These are phyloP conservation scores for Rhodotorula paludigena DNA, from an alignment of 768 basidiomycete genomes.

Conservation along the genomic window DNA sequence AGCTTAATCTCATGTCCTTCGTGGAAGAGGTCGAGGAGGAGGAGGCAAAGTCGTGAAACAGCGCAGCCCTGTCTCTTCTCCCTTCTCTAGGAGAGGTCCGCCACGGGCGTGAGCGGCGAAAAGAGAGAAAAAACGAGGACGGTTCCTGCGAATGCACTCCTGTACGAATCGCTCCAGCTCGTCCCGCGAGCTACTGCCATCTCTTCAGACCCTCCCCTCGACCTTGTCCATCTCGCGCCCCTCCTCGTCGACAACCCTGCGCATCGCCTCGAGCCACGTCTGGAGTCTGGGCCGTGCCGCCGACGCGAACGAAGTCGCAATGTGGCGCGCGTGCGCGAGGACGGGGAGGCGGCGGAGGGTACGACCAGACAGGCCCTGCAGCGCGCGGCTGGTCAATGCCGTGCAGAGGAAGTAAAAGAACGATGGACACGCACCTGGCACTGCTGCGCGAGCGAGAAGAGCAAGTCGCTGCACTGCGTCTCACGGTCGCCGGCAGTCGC, in stretches of 20 bases:
- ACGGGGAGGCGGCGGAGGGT: slow-evolving; percentile 89
- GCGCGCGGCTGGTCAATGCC: background rate
- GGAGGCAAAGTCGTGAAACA: too few species aligned
- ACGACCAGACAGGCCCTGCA: slow-evolving; percentile 83
- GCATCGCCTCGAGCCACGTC: slow-evolving; percentile 80
- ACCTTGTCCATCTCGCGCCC: slow-evolving; percentile 44
- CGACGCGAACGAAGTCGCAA: slow-evolving; percentile 48
- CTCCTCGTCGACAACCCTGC: slow-evolving; percentile 59
- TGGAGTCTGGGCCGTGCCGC: slow-evolving; percentile 49
- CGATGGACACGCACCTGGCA: slow-evolving; percentile 63
- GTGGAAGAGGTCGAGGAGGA: too few species aligned
- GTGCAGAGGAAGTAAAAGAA: background rate
- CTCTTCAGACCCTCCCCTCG: slow-evolving; percentile 11
- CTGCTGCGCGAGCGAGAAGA: slow-evolving; percentile 57
- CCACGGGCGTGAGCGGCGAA: too few species aligned
- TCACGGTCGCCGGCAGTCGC: slow-evolving; percentile 13
- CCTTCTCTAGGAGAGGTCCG: too few species aligned
- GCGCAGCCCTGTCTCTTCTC: too few species aligned
- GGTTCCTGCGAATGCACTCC: too few species aligned
- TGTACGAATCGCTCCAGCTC: too few species aligned
- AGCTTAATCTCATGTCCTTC: too few species aligned
- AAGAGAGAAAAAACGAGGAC: too few species aligned
- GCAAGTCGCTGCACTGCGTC: slow-evolving; percentile 16
- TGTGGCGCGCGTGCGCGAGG: slow-evolving; percentile 77
- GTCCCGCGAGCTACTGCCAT: background rate